These are phyloP conservation scores for Podospora sp. DNA, from an alignment of 495 filamentous ascomycete genomes.

Conservation along the genomic window DNA sequence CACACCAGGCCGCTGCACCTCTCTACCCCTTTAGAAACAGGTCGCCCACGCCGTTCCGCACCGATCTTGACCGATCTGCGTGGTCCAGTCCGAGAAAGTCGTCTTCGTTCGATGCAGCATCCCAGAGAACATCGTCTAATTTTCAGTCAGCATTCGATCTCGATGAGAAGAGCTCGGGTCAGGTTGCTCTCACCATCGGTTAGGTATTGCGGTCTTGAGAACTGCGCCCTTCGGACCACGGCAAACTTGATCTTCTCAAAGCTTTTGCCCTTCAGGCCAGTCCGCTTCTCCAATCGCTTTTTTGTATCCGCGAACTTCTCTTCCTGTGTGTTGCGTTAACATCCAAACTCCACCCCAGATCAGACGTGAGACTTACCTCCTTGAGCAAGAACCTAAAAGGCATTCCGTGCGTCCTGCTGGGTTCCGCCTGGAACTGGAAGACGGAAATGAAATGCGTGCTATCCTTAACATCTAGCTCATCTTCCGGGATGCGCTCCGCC, in stretches of 20 bases:
- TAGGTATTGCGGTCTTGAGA: slow-evolving; percentile 77
- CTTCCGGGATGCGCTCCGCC: slow-evolving; percentile 78
- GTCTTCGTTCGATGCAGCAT: slow-evolving; percentile 66
- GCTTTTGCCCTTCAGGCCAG: slow-evolving; percentile 93
- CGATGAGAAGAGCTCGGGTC: neutral
- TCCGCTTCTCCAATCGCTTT: slow-evolving; percentile 83
- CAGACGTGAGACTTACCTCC: slow-evolving; percentile 57
- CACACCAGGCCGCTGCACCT: neutral
- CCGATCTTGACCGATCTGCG: slow-evolving; percentile 64
- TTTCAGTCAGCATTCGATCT: slow-evolving; percentile 16
- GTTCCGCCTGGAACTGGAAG: slow-evolving; percentile 91
- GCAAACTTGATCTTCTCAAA: slow-evolving; percentile 99
- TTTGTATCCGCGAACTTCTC: slow-evolving; percentile 91
- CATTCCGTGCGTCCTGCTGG: slow-evolving; percentile 71
- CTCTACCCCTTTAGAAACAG: slow-evolving; percentile 57
- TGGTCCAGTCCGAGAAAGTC: slow-evolving; percentile 91
- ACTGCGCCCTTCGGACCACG: slow-evolving; percentile 67
- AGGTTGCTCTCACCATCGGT: slow-evolving; percentile 70
- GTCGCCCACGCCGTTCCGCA: slow-evolving; percentile 56
- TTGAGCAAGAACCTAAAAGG: slow-evolving; percentile 91
- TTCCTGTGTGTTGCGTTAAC: slow-evolving; percentile 54
- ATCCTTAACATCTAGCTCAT: slow-evolving; percentile 64
- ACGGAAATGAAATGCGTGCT: slow-evolving; percentile 68
- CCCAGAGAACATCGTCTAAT: slow-evolving; percentile 80
- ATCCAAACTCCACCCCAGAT: neutral